Evolutionary conservation across 768 basidiomycete species (phyloP).

Genomic region (Naematelia aurantialba): DNA sequence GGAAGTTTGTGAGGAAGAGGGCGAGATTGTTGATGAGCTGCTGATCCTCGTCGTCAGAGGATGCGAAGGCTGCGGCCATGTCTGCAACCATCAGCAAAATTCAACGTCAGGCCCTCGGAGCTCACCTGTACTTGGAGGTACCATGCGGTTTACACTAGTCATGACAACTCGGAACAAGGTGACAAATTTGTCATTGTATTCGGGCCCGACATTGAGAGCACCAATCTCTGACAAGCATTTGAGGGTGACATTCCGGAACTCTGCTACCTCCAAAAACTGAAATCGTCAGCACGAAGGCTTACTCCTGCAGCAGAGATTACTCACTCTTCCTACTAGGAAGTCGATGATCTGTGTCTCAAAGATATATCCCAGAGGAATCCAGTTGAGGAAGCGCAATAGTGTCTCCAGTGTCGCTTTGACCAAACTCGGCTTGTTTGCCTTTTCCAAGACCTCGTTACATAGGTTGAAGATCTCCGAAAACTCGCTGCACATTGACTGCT

Average conservation of each 20-base stretch:
- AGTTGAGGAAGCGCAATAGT: constrained; percentile 89
- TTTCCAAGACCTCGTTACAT: constrained; percentile 92
- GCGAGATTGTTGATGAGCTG: constrained; percentile 96
- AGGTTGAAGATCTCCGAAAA: constrained; percentile 97
- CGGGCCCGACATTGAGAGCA: constrained; percentile 84
- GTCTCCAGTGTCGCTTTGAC: constrained; percentile 95
- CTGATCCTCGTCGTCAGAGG: constrained; percentile 86
- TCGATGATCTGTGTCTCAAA: constrained; percentile 98
- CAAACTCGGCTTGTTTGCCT: constrained; percentile 90
- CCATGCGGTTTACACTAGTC: constrained; percentile 95
- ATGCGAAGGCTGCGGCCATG: constrained; percentile 84
- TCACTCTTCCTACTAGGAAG: constrained; percentile 79
- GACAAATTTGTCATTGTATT: constrained; percentile 97
- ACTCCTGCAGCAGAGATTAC: constrained; percentile 47
- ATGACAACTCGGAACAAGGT: constrained; percentile 97
- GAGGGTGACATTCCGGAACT: constrained; percentile 94
- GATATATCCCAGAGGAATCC: constrained; percentile 98
- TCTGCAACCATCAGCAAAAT: constrained; percentile 50
- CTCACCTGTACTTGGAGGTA: constrained; percentile 78
- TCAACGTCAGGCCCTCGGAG: not conserved
- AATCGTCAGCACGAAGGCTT: constrained; percentile 10
- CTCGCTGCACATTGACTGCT: constrained; percentile 96
- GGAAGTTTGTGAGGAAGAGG: constrained; percentile 95
- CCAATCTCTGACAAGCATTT: constrained; percentile 97
- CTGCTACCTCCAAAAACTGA: constrained; percentile 91